Evolutionary conservation across 2,329 filamentous ascomycete genomes (phyloP).

Genomic region (Cryphonectria naterciae): DNA sequence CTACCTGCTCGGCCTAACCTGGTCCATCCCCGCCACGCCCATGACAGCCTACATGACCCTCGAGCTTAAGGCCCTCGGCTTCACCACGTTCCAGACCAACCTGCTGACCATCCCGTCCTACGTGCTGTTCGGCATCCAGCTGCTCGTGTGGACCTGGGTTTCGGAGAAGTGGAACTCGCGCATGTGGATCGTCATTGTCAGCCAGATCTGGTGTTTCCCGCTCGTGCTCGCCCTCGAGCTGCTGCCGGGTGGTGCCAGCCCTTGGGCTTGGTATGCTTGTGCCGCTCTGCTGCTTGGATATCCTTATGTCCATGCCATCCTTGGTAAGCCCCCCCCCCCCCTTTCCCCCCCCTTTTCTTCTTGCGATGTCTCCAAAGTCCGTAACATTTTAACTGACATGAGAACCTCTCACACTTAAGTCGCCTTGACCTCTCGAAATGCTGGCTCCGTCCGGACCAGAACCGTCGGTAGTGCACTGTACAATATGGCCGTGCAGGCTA

Average conservation of each 20-base stretch:
- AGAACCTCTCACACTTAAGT: constrained; percentile 43
- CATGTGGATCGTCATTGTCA: constrained; percentile 46
- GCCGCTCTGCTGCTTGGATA: constrained; percentile 50
- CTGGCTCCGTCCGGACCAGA: constrained; percentile 63
- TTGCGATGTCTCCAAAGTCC: too few relatives aligned
- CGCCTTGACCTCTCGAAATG: constrained; percentile 64
- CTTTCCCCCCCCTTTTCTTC: neutral
- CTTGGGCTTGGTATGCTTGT: constrained; percentile 53
- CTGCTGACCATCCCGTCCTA: constrained; percentile 40
- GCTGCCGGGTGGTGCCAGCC: constrained; percentile 38
- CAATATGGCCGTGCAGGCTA: constrained; percentile 57
- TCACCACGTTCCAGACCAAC: constrained; percentile 33
- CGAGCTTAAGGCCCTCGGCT: constrained; percentile 28
- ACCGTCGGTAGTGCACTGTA: constrained; percentile 65
- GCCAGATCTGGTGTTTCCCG: constrained; percentile 57
- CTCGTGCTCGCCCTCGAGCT: constrained; percentile 51
- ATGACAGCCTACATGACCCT: constrained; percentile 29
- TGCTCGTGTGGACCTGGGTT: constrained; percentile 53
- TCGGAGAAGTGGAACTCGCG: constrained; percentile 50
- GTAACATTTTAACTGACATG: neutral
- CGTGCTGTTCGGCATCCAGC: constrained; percentile 48
- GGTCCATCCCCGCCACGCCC: constrained; percentile 42
- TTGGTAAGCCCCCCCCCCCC: constrained; percentile 33
- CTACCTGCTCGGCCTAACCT: constrained; percentile 39
- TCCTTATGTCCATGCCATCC: constrained; percentile 47